Conservation (phyloP, 768 basidiomycete genomes). For the Mycena rebaudengoi region DNA sequence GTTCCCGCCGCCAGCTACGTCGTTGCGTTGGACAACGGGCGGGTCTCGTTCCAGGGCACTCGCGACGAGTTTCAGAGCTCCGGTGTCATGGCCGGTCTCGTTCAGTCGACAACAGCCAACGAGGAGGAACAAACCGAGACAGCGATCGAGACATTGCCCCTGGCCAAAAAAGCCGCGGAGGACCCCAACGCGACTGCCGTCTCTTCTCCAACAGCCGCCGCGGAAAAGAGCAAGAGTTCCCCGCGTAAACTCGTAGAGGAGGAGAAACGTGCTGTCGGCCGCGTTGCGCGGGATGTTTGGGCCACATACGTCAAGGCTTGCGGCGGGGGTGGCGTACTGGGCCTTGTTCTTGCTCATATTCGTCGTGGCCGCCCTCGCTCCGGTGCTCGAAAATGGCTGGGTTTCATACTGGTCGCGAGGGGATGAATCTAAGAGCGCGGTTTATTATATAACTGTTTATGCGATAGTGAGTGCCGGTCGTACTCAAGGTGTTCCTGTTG, state of each 20-base stretch:
- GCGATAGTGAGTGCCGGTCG: constrained; percentile 59
- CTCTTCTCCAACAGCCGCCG: constrained; percentile 22
- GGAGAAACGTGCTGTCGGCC: constrained; percentile 79
- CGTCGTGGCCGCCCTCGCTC: constrained; percentile 65
- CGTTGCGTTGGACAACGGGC: constrained; percentile 84
- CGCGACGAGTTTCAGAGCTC: constrained; percentile 72
- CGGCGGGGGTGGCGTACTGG: constrained; percentile 66
- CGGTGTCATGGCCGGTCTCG: constrained; percentile 68
- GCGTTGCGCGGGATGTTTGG: constrained; percentile 76
- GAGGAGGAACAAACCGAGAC: constrained; percentile 53
- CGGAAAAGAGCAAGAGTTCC: constrained; percentile 57
- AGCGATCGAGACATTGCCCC: constrained; percentile 41
- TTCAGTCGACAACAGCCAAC: constrained; percentile 58
- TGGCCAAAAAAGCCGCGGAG: not conserved
- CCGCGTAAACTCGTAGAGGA: constrained; percentile 89
- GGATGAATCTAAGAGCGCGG: constrained; percentile 50
- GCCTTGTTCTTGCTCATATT: constrained; percentile 59
- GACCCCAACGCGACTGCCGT: constrained; percentile 43
- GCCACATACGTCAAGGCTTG: constrained; percentile 59
- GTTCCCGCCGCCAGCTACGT: constrained; percentile 82
- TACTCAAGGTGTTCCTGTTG: not conserved
- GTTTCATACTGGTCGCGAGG: constrained; percentile 73
- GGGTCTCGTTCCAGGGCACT: constrained; percentile 78
- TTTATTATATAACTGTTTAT: constrained; percentile 78
- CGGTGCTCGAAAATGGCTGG: constrained; percentile 81